Base-by-base conservation (phyloP, 169 alveolate genomes). In the Perkinsus marinus region DNA sequence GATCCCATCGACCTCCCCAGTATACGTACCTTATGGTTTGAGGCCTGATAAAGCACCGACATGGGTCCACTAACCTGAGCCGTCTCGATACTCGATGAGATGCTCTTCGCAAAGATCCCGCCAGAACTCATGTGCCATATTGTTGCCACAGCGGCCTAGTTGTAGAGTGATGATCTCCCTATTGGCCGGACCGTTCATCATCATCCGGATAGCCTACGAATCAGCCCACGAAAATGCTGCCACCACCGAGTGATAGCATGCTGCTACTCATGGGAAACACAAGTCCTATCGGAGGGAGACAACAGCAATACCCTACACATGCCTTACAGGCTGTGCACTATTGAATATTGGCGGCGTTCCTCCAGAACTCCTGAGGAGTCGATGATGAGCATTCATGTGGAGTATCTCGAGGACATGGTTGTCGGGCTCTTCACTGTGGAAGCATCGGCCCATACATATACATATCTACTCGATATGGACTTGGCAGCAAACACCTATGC, bases 391-490 rank as follows among this genome's bases (percentile, higher is more conserved):
- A 3, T 41, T 41, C 89, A 95, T 96, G 94, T 95, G 94, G 22
- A 95, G 92, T 46, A 96, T 95, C 39, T 96, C 95, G 39, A 94
- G 94, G 36, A 95, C 97, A 7, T 94, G 96, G 89, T 95, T 96
- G 39, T 95, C 93, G 38, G 94, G 92, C 30, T 93, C 92, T 89
- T 94, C 94, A 39, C 95, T 94, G 90, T 95, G 97, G 69, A 57
- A 57, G 36, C 79, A 57, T 57, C 79, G 79, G 3, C 79, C 79
- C 22, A 13, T 2, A 26, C 7, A 57, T 57, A 13, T 30, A 19
- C 7, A 13, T 30, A 13, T 57, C 79, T 57, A 13, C 26, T 13
- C 36, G 34, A 57, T 57, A 57, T 57, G 36, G 36, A 57, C 22
- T 30, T 57, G n/a, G n/a, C n/a, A n/a, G n/a, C n/a, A n/a, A n/a